These are phyloP conservation scores for Hypoxylon lienhwacheense DNA, from an alignment of 495 filamentous ascomycete genomes.

Conservation along the genomic window DNA sequence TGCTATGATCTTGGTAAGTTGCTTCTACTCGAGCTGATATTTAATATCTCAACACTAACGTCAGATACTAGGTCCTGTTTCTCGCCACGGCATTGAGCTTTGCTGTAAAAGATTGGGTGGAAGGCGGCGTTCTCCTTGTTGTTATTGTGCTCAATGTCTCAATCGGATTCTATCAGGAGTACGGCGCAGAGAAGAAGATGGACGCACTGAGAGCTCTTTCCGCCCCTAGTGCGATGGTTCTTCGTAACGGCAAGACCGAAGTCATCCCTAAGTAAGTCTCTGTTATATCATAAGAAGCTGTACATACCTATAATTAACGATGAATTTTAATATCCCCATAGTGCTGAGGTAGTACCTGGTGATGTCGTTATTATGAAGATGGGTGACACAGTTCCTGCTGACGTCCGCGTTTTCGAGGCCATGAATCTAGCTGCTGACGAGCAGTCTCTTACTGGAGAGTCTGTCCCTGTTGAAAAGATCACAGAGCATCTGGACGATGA, in stretches of 20 bases:
- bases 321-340: constrained; percentile 36
- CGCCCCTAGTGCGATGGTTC: constrained; percentile 74
- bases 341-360: constrained; percentile 76
- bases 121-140: constrained; percentile 78
- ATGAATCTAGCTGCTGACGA: constrained; percentile 79
- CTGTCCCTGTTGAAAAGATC: constrained; percentile 61
- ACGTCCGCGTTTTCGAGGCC: constrained; percentile 71
- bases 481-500: constrained; percentile 45
- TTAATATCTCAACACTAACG: constrained; percentile 11
- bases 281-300: neutral
- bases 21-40: neutral
- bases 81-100: constrained; percentile 84
- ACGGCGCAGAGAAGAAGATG: constrained; percentile 83
- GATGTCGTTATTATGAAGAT: constrained; percentile 80
- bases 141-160: constrained; percentile 81
- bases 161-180: constrained; percentile 82
- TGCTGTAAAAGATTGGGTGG: constrained; percentile 76
- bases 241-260: constrained; percentile 68
- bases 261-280: constrained; percentile 61
- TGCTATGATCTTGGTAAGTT: constrained; percentile 66
- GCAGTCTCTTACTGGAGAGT: constrained; percentile 70
- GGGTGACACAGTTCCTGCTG: constrained; percentile 81
- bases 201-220: constrained; percentile 75
- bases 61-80: constrained; percentile 64
- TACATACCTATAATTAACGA: neutral